Evolutionary conservation across 176 grass and related monocot species (phyloP), one percentile per base, ranked within the genome.

Genomic region (Eragrostis curvula): DNA sequence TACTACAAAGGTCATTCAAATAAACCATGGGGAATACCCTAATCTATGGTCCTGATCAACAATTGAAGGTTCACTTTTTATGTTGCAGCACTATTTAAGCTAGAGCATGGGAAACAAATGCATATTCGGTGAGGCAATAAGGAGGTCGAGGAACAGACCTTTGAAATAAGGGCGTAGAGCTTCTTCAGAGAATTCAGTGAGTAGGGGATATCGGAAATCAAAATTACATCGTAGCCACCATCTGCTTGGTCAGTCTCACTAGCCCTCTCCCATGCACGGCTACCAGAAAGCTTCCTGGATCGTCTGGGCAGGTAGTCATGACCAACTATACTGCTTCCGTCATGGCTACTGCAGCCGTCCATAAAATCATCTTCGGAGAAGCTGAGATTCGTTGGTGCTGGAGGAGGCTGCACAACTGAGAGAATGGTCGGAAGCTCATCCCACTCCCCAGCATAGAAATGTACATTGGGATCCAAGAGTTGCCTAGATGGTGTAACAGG

Each of bases 321-420:
- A 83, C 88, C 87, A 88, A 88, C 70, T 55, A 87, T 79, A 81
- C 92, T 92, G 79, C 93, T 98, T 45, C 90, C 90, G 42, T 95
- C 88, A 65, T 98, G 86, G 70, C 90, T 95, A 86, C 90, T 91
- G 59, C 76, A 85, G n/a, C 79, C 90, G 87, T 98, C 92, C 78
- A 88, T 85, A 67, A 93, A 93, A 82, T 98, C 92, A 39, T 98
- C 96, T 82, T 95, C 96, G 9, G 96, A 98, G 79, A 98, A 98
- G 81, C 90, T 93, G 60, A 95, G 85, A 70, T 75, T 87, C 76
- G 87, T 67, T 28, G 87, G 72, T 6, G n/a, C 84, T 41, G 84
- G 59, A 43, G 83, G 74, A 18, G 77, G 65, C 3, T 89, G 89
- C 75, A 98, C 88, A 55, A 91, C 82, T 61, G 92, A 98, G 66